Evolutionary conservation across 1,139 yeast genomes (phyloP).

Genomic region (Protomyces pachydermus): DNA sequence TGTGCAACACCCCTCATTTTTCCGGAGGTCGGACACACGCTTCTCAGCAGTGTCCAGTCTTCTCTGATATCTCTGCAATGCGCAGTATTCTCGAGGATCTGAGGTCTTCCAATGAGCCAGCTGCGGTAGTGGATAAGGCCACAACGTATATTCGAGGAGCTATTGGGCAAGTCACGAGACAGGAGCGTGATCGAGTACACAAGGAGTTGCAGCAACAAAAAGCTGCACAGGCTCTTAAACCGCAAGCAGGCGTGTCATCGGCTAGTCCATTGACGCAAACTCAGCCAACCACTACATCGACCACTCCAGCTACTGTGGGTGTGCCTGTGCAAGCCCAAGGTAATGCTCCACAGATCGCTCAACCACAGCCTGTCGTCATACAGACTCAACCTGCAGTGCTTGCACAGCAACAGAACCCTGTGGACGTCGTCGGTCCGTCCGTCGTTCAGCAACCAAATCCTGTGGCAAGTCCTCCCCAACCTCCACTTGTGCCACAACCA

Average conservation of each 20-base stretch:
- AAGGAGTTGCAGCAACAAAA: neutral
- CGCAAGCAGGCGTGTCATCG: neutral
- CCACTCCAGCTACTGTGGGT: too few species aligned
- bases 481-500: too few species aligned
- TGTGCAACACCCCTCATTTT: constrained; percentile 10
- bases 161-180: constrained; percentile 3
- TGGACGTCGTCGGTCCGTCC: too few species aligned
- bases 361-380: too few species aligned
- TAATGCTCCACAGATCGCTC: too few species aligned
- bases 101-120: constrained; percentile 11
- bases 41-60: constrained; percentile 8
- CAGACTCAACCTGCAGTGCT: too few species aligned
- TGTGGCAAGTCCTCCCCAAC: too few species aligned
- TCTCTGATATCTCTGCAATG: constrained; percentile 4
- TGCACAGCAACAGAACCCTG: too few species aligned
- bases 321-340: too few species aligned
- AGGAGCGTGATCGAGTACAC: neutral
- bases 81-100: constrained; percentile 10
- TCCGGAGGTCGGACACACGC: constrained; percentile 5
- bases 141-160: constrained; percentile 9
- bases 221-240: neutral
- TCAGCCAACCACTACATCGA: too few species aligned
- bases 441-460: too few species aligned
- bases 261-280: too few species aligned
- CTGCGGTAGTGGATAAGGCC: constrained; percentile 17